These are phyloP conservation scores for Asterionellopsis glacialis DNA, from an alignment of 108 stramenopile genomes.

Conservation along the genomic window DNA sequence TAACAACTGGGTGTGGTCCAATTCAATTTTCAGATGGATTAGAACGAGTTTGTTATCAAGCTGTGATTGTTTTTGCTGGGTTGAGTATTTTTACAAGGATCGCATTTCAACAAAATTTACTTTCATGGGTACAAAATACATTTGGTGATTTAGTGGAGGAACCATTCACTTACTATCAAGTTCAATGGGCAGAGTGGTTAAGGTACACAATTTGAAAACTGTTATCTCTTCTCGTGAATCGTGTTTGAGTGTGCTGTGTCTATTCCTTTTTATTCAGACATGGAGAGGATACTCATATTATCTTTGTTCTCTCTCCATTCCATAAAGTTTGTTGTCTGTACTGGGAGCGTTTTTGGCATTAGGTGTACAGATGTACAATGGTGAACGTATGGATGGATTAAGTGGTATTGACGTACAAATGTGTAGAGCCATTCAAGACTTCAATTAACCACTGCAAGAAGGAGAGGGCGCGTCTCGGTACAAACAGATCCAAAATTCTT, in stretches of 20 bases:
- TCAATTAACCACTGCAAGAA: too few relatives aligned
- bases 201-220: slow-evolving; percentile 20
- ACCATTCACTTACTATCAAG: slow-evolving; percentile 11
- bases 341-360: slow-evolving; percentile 37
- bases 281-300: too few relatives aligned
- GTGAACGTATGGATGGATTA: slow-evolving; percentile 42
- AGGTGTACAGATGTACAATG: slow-evolving; percentile 22
- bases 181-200: slow-evolving; percentile 4
- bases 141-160: slow-evolving; percentile 8
- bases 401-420: slow-evolving; percentile 38
- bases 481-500: too few relatives aligned
- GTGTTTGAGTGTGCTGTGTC: too few relatives aligned
- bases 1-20: slow-evolving; percentile 42
- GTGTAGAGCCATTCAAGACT: slow-evolving; percentile 38
- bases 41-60: slow-evolving; percentile 45
- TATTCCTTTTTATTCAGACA: too few relatives aligned
- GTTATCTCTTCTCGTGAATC: too few relatives aligned
- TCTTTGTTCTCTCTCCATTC: too few relatives aligned
- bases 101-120: slow-evolving; percentile 12
- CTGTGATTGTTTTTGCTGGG: slow-evolving; percentile 37
- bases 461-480: too few relatives aligned
- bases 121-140: not conserved
- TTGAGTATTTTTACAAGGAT: slow-evolving; percentile 33
- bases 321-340: slow-evolving; percentile 19
- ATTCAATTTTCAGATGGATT: slow-evolving; percentile 27